Evolutionary conservation across 768 basidiomycete genomes (phyloP).

Genomic region (Kondoa subrosea): DNA sequence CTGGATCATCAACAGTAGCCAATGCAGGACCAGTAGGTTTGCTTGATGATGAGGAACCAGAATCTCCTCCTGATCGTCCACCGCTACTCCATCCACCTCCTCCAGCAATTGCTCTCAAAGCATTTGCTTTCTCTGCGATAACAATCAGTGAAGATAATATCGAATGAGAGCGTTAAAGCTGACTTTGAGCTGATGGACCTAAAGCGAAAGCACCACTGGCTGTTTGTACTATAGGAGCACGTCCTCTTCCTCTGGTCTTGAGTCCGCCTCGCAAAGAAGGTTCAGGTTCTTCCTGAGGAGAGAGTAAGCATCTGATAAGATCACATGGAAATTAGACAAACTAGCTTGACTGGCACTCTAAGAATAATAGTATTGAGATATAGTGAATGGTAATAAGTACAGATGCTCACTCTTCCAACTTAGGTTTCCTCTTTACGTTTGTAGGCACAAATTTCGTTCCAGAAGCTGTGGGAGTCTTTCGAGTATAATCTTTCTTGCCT

Average conservation of each 20-base stretch:
- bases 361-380: background rate
- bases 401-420: conserved; percentile 11
- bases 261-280: background rate
- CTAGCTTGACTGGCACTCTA: background rate
- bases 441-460: conserved; percentile 18
- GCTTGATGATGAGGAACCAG: background rate
- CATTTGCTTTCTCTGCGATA: background rate
- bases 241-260: background rate
- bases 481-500: conserved; percentile 13
- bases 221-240: background rate
- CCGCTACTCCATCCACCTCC: conserved; percentile 2
- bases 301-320: background rate
- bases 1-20: conserved; percentile 22
- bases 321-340: background rate
- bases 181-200: conserved; percentile 14
- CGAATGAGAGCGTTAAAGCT: background rate
- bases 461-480: background rate
- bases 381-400: background rate
- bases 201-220: conserved; percentile 17
- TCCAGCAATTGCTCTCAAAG: background rate
- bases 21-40: background rate
- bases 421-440: conserved; percentile 15
- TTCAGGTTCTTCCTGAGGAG: conserved; percentile 11
- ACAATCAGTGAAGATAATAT: background rate
- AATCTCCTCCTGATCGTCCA: background rate